These are phyloP conservation scores for Beauveria bassiana DNA, from an alignment of 2,329 filamentous ascomycete genomes.

Conservation along the genomic window DNA sequence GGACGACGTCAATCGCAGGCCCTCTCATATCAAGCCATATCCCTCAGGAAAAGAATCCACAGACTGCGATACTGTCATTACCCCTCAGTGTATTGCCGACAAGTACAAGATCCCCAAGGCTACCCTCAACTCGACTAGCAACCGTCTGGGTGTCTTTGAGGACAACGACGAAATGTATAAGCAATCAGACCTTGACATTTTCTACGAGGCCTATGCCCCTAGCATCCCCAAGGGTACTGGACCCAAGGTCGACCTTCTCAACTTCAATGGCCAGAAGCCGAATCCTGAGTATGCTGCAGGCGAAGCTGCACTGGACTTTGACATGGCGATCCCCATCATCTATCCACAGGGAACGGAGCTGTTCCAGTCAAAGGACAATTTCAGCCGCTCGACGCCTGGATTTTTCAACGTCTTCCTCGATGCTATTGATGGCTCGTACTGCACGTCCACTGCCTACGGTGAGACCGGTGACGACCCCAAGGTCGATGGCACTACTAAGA, in stretches of 20 bases:
- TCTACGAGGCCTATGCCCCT: slow-evolving; percentile 25
- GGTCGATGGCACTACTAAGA: background rate
- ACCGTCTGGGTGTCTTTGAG: slow-evolving; percentile 35
- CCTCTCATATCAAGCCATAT: background rate
- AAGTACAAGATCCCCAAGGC: slow-evolving; percentile 31
- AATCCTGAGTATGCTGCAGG: slow-evolving; percentile 20
- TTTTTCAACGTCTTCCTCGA: slow-evolving; percentile 30
- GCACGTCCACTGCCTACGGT: slow-evolving; percentile 35
- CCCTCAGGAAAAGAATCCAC: background rate
- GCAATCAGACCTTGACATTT: slow-evolving; percentile 31
- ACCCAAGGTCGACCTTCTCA: slow-evolving; percentile 22
- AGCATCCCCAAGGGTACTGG: slow-evolving; percentile 29
- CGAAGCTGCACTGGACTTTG: slow-evolving; percentile 42
- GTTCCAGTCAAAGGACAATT: slow-evolving; percentile 17
- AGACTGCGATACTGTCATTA: slow-evolving; percentile 44
- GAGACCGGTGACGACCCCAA: slow-evolving; percentile 1
- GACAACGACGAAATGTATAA: slow-evolving; percentile 31
- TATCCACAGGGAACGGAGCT: slow-evolving; percentile 41
- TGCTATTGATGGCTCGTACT: slow-evolving; percentile 38
- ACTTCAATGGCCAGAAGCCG: slow-evolving; percentile 19
- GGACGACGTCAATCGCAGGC: background rate
- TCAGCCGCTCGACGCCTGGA: background rate
- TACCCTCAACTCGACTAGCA: slow-evolving; percentile 19
- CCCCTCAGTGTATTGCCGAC: slow-evolving; percentile 43
- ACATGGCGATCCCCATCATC: slow-evolving; percentile 39